Percentiles rank a stretch among this genome's conserved stretches.
Conservation (phyloP, 108 stramenopile genomes). For the Conticribra guillardii region DNA sequence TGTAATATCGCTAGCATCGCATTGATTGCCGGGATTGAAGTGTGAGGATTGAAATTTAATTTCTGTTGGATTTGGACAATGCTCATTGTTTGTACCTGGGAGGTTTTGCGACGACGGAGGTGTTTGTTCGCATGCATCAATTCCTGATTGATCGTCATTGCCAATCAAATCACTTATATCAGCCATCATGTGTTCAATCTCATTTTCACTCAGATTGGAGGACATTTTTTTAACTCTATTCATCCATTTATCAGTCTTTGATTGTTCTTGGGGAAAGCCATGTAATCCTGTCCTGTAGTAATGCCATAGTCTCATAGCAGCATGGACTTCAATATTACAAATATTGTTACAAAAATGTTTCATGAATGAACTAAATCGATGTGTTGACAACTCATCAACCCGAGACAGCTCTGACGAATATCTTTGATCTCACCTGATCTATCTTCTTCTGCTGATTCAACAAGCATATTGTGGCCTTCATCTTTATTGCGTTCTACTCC, state of each 20-base stretch:
- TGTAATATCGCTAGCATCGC: too few relatives aligned
- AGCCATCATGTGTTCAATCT: not conserved
- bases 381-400: too few relatives aligned
- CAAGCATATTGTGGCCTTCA: conserved; percentile 1
- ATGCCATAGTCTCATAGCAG: conserved; percentile 16
- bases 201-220: not conserved
- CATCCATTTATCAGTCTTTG: not conserved
- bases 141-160: not conserved
- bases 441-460: not conserved
- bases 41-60: too few relatives aligned
- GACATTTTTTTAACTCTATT: not conserved
- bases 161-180: not conserved
- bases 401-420: not conserved
- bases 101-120: too few relatives aligned
- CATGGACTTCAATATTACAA: not conserved
- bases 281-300: conserved; percentile 11
- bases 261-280: conserved; percentile 8
- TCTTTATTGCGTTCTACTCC: conserved; percentile 10
- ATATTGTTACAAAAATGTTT: not conserved
- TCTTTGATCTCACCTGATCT: conserved; percentile 4
- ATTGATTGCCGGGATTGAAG: too few relatives aligned
- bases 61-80: not conserved
- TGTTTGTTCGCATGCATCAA: not conserved
- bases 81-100: not conserved
- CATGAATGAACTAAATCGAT: not conserved